Conservation (phyloP, 2,329 filamentous ascomycete species). For the Trichoderma brevicompactum region DNA sequence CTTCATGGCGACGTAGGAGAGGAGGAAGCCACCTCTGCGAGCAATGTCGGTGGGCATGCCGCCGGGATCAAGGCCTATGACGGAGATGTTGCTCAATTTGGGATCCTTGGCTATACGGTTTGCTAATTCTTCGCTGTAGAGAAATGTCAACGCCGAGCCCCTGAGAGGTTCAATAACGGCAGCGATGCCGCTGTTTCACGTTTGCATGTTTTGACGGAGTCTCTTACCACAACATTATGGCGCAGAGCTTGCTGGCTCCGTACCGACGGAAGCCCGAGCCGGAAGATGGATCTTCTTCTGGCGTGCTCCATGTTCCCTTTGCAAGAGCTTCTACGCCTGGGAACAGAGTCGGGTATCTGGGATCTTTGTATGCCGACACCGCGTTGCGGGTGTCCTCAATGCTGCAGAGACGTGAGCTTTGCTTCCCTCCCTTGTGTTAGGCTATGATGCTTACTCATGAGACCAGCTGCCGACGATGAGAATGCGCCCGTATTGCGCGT, state of each 20-base stretch:
- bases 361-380: slow-evolving; percentile 35
- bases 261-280: slow-evolving; percentile 43
- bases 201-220: neutral
- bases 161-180: neutral
- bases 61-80: slow-evolving; percentile 47
- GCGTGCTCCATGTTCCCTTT: slow-evolving; percentile 43
- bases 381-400: slow-evolving; percentile 37
- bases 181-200: no score
- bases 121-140: slow-evolving; percentile 39
- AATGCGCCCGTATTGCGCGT: slow-evolving; percentile 37
- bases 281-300: slow-evolving; percentile 36
- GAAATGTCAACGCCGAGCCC: neutral
- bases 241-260: slow-evolving; percentile 46
- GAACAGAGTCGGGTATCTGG: slow-evolving; percentile 37
- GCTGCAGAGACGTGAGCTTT: slow-evolving; percentile 31
- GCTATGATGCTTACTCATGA: slow-evolving; percentile 40
- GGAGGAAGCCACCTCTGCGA: slow-evolving; percentile 37
- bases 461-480: slow-evolving; percentile 41
- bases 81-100: slow-evolving; percentile 41
- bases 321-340: slow-evolving; percentile 40
- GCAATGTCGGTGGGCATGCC: slow-evolving; percentile 42
- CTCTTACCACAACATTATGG: slow-evolving; percentile 43
- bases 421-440: neutral
- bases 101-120: slow-evolving; percentile 43
- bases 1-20: slow-evolving; percentile 35